Conservation (phyloP, 2,329 filamentous ascomycete species). For the Apiospora sp. region DNA sequence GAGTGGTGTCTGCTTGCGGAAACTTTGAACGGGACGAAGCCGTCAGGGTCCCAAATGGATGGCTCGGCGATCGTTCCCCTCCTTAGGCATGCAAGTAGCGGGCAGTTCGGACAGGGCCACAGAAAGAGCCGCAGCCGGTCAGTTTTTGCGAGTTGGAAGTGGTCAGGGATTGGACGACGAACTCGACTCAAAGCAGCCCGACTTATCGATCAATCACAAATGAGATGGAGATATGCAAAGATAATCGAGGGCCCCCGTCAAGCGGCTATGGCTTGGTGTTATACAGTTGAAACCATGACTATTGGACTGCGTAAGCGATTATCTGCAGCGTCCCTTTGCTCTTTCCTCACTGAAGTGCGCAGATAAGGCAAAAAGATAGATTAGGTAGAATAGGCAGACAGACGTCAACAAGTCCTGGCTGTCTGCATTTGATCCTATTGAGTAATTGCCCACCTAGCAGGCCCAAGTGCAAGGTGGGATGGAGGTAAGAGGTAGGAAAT, state of each 20-base stretch:
- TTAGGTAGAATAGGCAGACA: neutral
- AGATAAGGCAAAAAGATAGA: neutral
- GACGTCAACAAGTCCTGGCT: neutral
- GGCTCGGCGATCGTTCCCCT: constrained; percentile 20
- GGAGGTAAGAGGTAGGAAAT: neutral
- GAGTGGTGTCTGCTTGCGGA: constrained; percentile 15
- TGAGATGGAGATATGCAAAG: neutral
- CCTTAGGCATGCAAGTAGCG: constrained; percentile 14
- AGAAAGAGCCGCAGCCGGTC: constrained; percentile 19
- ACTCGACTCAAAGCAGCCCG: neutral
- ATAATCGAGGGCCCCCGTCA: neutral
- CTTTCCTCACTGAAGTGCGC: neutral
- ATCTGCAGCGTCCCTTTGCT: neutral
- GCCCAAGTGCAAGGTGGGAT: neutral
- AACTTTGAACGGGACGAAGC: constrained; percentile 21
- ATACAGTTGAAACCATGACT: neutral
- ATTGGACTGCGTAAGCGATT: constrained; percentile 17
- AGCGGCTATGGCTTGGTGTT: neutral
- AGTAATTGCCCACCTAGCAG: neutral
- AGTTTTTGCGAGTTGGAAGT: neutral
- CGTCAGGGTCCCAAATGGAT: constrained; percentile 19
- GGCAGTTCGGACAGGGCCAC: constrained; percentile 17
- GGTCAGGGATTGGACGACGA: constrained; percentile 16
- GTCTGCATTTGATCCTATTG: constrained; percentile 7
- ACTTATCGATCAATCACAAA: neutral